phyloP scores from a whole-genome alignment of 257 asterid genomes.

The Plantago ovata region DNA sequence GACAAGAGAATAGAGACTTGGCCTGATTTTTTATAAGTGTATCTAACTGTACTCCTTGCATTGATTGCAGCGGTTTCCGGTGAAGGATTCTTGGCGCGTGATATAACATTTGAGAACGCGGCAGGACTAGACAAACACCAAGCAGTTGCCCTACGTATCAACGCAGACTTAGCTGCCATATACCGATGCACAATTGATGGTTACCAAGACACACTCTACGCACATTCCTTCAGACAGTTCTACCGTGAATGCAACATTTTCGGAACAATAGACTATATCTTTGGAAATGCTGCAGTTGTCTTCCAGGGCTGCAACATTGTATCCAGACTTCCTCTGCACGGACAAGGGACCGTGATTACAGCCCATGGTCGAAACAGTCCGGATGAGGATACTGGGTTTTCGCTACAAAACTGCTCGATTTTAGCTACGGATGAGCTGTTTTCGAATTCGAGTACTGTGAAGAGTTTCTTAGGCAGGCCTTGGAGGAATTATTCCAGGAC shows the following conservation, averaged over 20 bases:
- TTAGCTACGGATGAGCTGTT: constrained; percentile 52
- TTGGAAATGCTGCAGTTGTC: constrained; percentile 81
- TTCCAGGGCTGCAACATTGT: constrained; percentile 74
- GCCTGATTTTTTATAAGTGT: too few species aligned
- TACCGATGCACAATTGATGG: constrained; percentile 63
- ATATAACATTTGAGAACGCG: constrained; percentile 64
- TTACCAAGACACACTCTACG: constrained; percentile 74
- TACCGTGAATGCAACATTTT: constrained; percentile 77
- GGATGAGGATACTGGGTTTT: constrained; percentile 58
- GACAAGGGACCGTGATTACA: constrained; percentile 66
- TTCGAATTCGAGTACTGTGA: constrained; percentile 30
- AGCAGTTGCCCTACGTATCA: constrained; percentile 85
- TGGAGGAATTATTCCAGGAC: constrained; percentile 73
- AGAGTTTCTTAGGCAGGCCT: constrained; percentile 76
- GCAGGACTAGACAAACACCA: constrained; percentile 84
- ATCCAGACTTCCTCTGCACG: constrained; percentile 61
- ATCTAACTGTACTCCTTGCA: background rate
- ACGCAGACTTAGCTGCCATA: constrained; percentile 62
- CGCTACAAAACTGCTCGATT: constrained; percentile 75
- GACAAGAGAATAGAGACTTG: too few species aligned
- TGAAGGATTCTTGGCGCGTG: constrained; percentile 83
- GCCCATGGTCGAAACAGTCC: constrained; percentile 62
- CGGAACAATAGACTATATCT: constrained; percentile 86
- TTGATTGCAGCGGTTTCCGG: constrained; percentile 67
- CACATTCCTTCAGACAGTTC: constrained; percentile 77